A percentile compares a stretch with the other conserved stretches of the same genome.
phyloP scores from a whole-genome alignment of 2,329 filamentous ascomycete species.

The Colletotrichum tofieldiae region DNA sequence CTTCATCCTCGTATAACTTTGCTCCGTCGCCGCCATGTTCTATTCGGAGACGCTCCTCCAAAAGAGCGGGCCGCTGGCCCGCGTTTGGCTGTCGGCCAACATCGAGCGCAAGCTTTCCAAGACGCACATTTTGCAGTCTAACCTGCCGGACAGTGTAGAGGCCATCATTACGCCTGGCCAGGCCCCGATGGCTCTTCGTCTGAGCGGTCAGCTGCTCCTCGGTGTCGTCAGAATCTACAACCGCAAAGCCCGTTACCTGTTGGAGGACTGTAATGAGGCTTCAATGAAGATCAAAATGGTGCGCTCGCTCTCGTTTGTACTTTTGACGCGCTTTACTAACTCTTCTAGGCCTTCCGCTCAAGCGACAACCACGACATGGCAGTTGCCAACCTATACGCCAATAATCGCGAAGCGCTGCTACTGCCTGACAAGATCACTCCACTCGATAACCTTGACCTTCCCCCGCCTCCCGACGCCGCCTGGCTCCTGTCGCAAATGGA shows the following conservation, averaged over 20 bases:
- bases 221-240: slow-evolving; percentile 98
- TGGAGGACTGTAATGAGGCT: slow-evolving; percentile 98
- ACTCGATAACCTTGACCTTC: slow-evolving; percentile 82
- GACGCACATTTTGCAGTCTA: slow-evolving; percentile 93
- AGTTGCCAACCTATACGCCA: slow-evolving; percentile 84
- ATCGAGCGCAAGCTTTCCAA: slow-evolving; percentile 98
- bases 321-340: slow-evolving; percentile 51
- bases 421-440: slow-evolving; percentile 95
- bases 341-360: slow-evolving; percentile 86
- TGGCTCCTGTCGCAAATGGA: slow-evolving; percentile 85
- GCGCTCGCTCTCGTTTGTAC: slow-evolving; percentile 47
- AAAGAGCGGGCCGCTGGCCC: slow-evolving; percentile 96
- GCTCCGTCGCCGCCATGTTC: slow-evolving; percentile 79
- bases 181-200: slow-evolving; percentile 92
- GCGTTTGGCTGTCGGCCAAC: slow-evolving; percentile 98
- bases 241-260: slow-evolving; percentile 93
- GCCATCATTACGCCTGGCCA: slow-evolving; percentile 95
- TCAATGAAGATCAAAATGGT: slow-evolving; percentile 99
- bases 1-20: slow-evolving; percentile 6
- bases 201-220: slow-evolving; percentile 93
- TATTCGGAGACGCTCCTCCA: slow-evolving; percentile 96
- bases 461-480: slow-evolving; percentile 90
- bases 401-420: slow-evolving; percentile 88
- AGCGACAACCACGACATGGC: slow-evolving; percentile 92
- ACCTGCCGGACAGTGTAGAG: slow-evolving; percentile 94